phyloP scores from a whole-genome alignment of 495 filamentous ascomycete genomes.

The Hypoxylon intermedium region DNA sequence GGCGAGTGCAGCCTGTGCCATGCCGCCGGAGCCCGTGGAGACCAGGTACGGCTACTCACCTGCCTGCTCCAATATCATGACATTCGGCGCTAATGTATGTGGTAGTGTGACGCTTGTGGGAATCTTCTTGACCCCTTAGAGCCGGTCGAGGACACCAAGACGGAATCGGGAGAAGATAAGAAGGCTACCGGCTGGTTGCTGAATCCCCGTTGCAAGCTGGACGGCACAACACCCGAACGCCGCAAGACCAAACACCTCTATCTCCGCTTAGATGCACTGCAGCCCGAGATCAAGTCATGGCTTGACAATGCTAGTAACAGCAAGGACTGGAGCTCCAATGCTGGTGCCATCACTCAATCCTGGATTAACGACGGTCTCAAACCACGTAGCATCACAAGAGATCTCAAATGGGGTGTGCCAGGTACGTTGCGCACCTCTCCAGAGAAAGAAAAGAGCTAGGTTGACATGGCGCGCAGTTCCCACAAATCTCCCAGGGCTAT shows the following conservation, averaged over 20 bases:
- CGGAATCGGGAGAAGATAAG: slow-evolving; percentile 30
- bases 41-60: slow-evolving; percentile 45
- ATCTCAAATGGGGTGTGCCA: slow-evolving; percentile 87
- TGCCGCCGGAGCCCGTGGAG: slow-evolving; percentile 77
- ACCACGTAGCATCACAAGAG: slow-evolving; percentile 86
- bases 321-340: slow-evolving; percentile 78
- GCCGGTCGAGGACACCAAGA: slow-evolving; percentile 26
- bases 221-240: slow-evolving; percentile 76
- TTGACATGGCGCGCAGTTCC: slow-evolving; percentile 32
- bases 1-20: slow-evolving; percentile 83
- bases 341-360: slow-evolving; percentile 70
- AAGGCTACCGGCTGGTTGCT: slow-evolving; percentile 48
- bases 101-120: slow-evolving; percentile 81
- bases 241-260: slow-evolving; percentile 71
- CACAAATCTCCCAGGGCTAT: slow-evolving; percentile 54
- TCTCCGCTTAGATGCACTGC: slow-evolving; percentile 78
- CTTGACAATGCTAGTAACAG: slow-evolving; percentile 57
- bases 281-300: slow-evolving; percentile 76
- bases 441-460: slow-evolving; percentile 10
- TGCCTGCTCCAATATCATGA: slow-evolving; percentile 67
- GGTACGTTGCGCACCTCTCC: slow-evolving; percentile 47
- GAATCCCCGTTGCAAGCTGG: slow-evolving; percentile 77
- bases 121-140: slow-evolving; percentile 80
- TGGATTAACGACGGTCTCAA: slow-evolving; percentile 86
- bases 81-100: slow-evolving; percentile 58